Conservation (phyloP, 2,329 filamentous ascomycete genomes). For the Ophiostoma ips region DNA sequence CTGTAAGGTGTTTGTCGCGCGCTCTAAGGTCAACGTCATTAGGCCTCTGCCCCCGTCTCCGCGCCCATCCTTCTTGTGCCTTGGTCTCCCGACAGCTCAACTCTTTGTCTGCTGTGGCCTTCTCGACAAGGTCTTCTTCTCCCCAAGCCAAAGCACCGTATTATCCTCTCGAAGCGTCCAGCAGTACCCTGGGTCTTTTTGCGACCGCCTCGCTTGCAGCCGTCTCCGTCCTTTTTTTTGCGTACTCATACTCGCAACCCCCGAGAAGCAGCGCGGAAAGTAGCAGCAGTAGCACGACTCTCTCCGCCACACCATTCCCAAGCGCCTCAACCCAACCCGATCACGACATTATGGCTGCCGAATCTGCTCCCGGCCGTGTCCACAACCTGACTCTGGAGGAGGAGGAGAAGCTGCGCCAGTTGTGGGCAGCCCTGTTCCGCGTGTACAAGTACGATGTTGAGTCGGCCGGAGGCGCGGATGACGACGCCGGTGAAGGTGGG, state of each 20-base stretch:
- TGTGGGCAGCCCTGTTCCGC: constrained; percentile 67
- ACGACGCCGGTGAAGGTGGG: neutral
- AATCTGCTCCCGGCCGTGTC: constrained; percentile 53
- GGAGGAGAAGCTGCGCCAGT: constrained; percentile 72
- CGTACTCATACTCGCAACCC: neutral
- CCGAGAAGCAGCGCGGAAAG: neutral
- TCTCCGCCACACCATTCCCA: neutral
- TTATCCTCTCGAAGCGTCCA: constrained; percentile 9
- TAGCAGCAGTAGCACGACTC: neutral
- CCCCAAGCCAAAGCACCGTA: neutral
- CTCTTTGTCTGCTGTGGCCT: neutral
- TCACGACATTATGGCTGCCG: constrained; percentile 15
- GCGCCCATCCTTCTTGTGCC: neutral
- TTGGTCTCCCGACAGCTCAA: neutral
- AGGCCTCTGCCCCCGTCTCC: neutral
- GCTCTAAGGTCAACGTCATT: neutral
- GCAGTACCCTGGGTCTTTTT: neutral
- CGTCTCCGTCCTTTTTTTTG: neutral
- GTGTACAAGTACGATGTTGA: constrained; percentile 49
- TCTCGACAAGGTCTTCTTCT: neutral
- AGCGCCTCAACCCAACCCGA: neutral
- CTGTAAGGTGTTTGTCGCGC: neutral
- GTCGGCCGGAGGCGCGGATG: constrained; percentile 12
- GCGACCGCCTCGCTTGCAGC: constrained; percentile 4
- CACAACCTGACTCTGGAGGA: constrained; percentile 83